These are phyloP conservation scores for Aspergillus sojae DNA, from an alignment of 2,329 filamentous ascomycete genomes.

Conservation along the genomic window DNA sequence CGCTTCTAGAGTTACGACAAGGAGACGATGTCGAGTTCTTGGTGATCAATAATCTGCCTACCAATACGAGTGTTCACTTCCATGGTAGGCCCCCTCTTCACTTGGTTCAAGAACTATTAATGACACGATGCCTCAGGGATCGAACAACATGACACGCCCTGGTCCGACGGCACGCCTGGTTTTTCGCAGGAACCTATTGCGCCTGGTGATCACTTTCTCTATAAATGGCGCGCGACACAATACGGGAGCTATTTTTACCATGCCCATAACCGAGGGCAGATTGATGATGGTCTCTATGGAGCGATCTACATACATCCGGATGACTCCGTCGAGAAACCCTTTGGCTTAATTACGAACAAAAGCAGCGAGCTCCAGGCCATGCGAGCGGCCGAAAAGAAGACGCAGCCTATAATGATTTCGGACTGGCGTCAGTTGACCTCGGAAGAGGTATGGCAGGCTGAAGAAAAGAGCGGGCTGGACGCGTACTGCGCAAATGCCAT, in stretches of 20 bases:
- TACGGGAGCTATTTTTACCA: conserved; percentile 65
- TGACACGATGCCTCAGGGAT: conserved; percentile 32
- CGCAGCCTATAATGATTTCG: conserved; percentile 53
- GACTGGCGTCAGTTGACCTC: conserved; percentile 61
- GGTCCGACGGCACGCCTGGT: conserved; percentile 62
- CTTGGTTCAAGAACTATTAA: background rate
- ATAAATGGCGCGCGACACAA: conserved; percentile 57
- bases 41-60: conserved; percentile 30
- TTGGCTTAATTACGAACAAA: conserved; percentile 49
- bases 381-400: conserved; percentile 49
- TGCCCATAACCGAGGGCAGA: conserved; percentile 56
- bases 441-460: conserved; percentile 37
- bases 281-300: conserved; percentile 63
- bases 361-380: conserved; percentile 46
- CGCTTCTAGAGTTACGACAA: conserved; percentile 27
- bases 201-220: conserved; percentile 52
- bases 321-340: conserved; percentile 47
- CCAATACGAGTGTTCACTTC: conserved; percentile 31
- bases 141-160: conserved; percentile 54
- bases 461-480: conserved; percentile 34
- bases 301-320: conserved; percentile 53
- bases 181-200: conserved; percentile 56
- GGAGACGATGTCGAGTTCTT: conserved; percentile 32
- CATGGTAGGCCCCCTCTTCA: conserved; percentile 27
- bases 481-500: conserved; percentile 62